Percentiles rank a stretch among this genome's conserved stretches.
Conservation (phyloP, 306 rosid genomes). For the Neltuma alba region DNA sequence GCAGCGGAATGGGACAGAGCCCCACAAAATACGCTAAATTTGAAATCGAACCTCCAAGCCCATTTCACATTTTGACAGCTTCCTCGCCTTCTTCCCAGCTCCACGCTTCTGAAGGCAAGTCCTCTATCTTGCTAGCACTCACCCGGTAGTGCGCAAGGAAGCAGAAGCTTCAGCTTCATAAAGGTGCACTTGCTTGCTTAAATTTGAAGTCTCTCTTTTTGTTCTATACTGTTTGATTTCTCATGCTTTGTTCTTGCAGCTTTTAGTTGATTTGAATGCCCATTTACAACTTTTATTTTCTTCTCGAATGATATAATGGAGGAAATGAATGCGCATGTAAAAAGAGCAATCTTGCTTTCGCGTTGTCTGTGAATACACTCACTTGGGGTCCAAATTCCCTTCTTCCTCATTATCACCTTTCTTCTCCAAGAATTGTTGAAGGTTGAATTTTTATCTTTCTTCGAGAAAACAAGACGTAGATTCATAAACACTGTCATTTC, state of each 20-base stretch:
- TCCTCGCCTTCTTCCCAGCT: background rate
- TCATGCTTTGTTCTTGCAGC: background rate
- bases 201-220: background rate
- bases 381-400: background rate
- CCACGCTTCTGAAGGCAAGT: background rate
- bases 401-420: background rate
- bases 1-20: background rate
- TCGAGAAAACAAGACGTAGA: background rate
- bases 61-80: background rate
- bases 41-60: background rate
- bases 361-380: background rate
- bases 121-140: background rate
- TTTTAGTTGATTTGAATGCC: background rate
- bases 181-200: slow-evolving; percentile 29
- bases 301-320: background rate
- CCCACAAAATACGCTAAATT: background rate
- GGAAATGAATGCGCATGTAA: background rate
- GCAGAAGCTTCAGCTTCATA: background rate
- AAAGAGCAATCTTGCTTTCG: background rate
- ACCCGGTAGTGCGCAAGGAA: background rate
- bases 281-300: background rate
- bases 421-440: background rate
- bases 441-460: background rate
- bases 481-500: background rate
- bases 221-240: slow-evolving; percentile 10